A percentile compares a stretch with the other conserved stretches of the same genome.
phyloP scores from a whole-genome alignment of 495 filamentous ascomycete species.

The Extremus antarcticus region DNA sequence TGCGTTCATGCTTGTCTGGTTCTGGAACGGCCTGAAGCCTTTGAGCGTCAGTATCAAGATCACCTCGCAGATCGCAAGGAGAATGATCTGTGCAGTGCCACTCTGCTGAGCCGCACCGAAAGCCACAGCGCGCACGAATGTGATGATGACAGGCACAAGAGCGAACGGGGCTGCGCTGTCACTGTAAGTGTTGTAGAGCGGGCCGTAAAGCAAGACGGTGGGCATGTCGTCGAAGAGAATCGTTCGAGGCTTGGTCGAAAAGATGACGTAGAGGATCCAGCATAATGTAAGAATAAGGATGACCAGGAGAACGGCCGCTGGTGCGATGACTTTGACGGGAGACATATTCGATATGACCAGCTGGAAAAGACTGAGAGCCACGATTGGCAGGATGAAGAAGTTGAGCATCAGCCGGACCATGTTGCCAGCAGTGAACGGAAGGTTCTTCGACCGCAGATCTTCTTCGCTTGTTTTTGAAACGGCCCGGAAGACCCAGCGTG shows the following conservation, averaged over 20 bases:
- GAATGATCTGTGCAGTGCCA: conserved; percentile 80
- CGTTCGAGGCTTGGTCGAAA: conserved; percentile 66
- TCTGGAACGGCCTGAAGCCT: conserved; percentile 80
- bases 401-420: conserved; percentile 82
- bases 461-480: conserved; percentile 64
- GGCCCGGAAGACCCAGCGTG: conserved; percentile 62
- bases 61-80: conserved; percentile 89
- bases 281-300: conserved; percentile 57
- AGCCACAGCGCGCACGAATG: conserved; percentile 73
- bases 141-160: conserved; percentile 71
- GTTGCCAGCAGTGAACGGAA: conserved; percentile 84
- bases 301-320: conserved; percentile 64
- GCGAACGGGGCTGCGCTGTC: conserved; percentile 85
- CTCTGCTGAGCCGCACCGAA: conserved; percentile 88
- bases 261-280: conserved; percentile 74
- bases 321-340: conserved; percentile 53
- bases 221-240: conserved; percentile 87
- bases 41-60: conserved; percentile 79
- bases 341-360: conserved; percentile 63
- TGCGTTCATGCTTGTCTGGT: conserved; percentile 92
- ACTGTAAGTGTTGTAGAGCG: conserved; percentile 93
- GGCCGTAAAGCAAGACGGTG: conserved; percentile 80
- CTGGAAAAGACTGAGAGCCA: conserved; percentile 82
- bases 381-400: conserved; percentile 77
- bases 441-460: conserved; percentile 79